Evolutionary conservation across 2,329 filamentous ascomycete genomes (phyloP).

Genomic region (Ophiostoma sp.): DNA sequence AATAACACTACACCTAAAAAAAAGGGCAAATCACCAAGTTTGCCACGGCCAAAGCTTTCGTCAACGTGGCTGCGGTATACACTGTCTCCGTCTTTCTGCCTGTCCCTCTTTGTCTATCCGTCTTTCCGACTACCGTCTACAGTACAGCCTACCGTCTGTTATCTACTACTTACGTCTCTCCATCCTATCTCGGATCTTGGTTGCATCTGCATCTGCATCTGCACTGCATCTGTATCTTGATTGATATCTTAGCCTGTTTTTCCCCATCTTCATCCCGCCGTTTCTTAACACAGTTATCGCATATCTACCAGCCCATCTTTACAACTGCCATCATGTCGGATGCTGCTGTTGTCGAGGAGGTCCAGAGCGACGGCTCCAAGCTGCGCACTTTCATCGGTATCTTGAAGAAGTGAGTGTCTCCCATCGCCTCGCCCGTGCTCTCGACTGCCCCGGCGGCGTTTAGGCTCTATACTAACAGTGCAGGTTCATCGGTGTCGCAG

Average conservation of each 20-base stretch:
- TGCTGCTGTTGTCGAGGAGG: slow-evolving; percentile 39
- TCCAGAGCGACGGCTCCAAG: slow-evolving; percentile 75
- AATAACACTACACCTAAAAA: slow-evolving; percentile 5
- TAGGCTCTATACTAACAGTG: background rate
- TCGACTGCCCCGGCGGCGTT: background rate
- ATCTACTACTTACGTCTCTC: background rate
- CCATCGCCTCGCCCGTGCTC: slow-evolving; percentile 19
- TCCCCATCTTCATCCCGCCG: background rate
- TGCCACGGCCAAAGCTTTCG: background rate
- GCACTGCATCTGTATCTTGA: background rate
- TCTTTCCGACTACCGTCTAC: background rate
- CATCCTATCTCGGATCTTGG: background rate
- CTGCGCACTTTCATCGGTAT: slow-evolving; percentile 84
- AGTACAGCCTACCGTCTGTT: background rate
- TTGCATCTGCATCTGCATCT: background rate
- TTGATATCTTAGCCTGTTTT: background rate
- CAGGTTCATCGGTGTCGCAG: slow-evolving; percentile 92
- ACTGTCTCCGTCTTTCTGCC: background rate
- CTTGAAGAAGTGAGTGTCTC: slow-evolving; percentile 64
- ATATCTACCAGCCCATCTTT: background rate
- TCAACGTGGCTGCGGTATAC: slow-evolving; percentile 1
- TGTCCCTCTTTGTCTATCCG: background rate
- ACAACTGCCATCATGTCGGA: slow-evolving; percentile 27
- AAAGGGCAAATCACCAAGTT: background rate
- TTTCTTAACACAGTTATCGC: background rate